Percentiles rank a stretch among this genome's conserved stretches.
Evolutionary conservation across 192 early-diverging fungal species (phyloP).

Genomic region (Linnemannia schmuckeri): DNA sequence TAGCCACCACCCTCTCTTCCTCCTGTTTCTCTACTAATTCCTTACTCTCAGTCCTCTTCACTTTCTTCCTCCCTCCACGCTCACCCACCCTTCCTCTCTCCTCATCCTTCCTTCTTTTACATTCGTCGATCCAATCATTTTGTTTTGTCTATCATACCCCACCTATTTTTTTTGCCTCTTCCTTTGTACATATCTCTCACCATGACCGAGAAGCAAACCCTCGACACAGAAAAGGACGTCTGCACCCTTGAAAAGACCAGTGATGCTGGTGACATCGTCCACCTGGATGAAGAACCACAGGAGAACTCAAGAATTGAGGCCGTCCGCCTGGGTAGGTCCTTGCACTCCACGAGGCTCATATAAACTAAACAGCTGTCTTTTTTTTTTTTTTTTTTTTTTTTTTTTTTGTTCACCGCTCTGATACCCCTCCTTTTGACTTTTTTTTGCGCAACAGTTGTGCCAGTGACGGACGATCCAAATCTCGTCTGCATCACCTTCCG

Average conservation of each 20-base stretch:
- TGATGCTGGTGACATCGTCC: background rate
- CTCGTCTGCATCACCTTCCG: conserved; percentile 65
- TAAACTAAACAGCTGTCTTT: background rate
- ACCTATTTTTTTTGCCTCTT: background rate
- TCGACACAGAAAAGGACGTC: background rate
- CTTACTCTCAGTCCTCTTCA: background rate
- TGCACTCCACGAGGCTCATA: background rate
- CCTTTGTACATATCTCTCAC: background rate
- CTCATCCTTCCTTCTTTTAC: too few relatives aligned
- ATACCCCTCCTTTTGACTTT: background rate
- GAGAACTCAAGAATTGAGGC: conserved; percentile 51
- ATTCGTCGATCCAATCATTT: background rate
- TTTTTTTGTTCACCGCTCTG: background rate
- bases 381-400: background rate
- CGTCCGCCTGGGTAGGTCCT: conserved; percentile 42
- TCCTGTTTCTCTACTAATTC: background rate
- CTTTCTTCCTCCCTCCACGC: background rate
- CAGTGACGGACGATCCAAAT: conserved; percentile 51
- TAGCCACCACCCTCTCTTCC: background rate
- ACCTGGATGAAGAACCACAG: background rate
- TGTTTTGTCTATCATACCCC: background rate
- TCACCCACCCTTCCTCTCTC: background rate
- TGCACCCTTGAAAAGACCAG: background rate
- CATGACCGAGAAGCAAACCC: background rate
- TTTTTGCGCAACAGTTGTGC: conserved; percentile 5